These are phyloP conservation scores for Diutina catenulata DNA, from an alignment of 1,139 yeast genomes.

Conservation along the genomic window DNA sequence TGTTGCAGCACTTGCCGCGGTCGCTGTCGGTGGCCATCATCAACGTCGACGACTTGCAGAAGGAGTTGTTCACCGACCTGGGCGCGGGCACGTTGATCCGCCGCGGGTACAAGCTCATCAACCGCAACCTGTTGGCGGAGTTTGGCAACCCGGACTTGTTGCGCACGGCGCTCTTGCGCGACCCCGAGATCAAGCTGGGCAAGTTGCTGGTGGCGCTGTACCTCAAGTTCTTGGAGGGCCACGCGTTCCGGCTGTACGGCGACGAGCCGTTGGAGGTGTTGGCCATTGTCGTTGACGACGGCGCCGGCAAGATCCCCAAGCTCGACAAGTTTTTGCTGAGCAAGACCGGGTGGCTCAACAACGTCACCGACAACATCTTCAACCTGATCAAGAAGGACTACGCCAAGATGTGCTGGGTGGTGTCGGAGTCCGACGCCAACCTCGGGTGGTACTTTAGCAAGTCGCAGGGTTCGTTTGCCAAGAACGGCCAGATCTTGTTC, in stretches of 20 bases:
- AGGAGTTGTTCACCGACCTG: conserved; percentile 93
- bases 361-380: conserved; percentile 92
- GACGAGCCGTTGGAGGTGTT: conserved; percentile 94
- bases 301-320: conserved; percentile 39
- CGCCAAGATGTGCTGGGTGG: conserved; percentile 71
- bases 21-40: conserved; percentile 97
- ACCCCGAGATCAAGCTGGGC: conserved; percentile 62
- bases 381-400: conserved; percentile 69
- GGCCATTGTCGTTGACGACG: conserved; percentile 57
- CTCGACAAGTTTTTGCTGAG: conserved; percentile 83
- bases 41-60: conserved; percentile 88
- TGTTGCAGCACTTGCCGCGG: conserved; percentile 87
- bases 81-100: conserved; percentile 99
- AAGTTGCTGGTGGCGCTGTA: conserved; percentile 72
- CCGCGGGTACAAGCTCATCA: conserved; percentile 84
- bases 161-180: conserved; percentile 67
- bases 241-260: conserved; percentile 69
- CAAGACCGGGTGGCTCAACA: conserved; percentile 92
- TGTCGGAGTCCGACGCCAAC: conserved; percentile 82
- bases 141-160: conserved; percentile 69
- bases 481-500: conserved; percentile 80
- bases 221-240: conserved; percentile 55
- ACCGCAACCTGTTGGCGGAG: conserved; percentile 56
- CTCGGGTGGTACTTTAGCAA: conserved; percentile 86
- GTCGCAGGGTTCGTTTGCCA: conserved; percentile 88